Base-by-base conservation (phyloP, 495 filamentous ascomycete genomes). In the Cairneyella variabilis region DNA sequence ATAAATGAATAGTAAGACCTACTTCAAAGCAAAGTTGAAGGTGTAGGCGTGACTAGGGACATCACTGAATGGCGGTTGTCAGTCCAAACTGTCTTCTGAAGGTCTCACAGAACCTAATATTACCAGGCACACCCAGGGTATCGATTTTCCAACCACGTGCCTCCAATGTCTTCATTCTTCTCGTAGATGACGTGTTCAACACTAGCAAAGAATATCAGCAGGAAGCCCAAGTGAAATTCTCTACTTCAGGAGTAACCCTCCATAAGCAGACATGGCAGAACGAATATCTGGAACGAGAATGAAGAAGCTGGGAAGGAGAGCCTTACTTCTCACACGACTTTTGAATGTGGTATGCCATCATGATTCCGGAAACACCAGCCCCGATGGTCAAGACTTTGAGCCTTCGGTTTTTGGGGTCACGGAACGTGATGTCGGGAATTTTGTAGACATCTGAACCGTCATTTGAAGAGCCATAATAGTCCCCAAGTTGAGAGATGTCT, bases 141-240 rank as follows among this genome's bases (percentile, higher is more conserved):
- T 18, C 72, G 66, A 58, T 82, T 82, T 61, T 81, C 79, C 47
- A 76, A 68, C 79, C 80, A 83, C 1, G 79, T 83, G 8, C 79
- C 80, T 10, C 78, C 80, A 53, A 82, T 73, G 46, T 86, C 85
- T 1, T 66, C 64, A 56, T 91, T 91, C 76, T 91, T 91, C 64
- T 93, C 89, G 65, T 89, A 93, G 30, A 90, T 76, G 27, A 77
- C 74, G 22, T 84, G 69, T 12, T 86, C 78, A 42, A 74, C 70
- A 52, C 60, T 57, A 42, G 21, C 25, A 66, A 36, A 64, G 65
- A 44, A 71, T 54, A 36, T 67, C 65, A 48, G 25, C 45, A 32
- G 28, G n/a, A n/a, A n/a, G n/a, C n/a, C n/a, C n/a, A n/a, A n/a
- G n/a, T n/a, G n/a, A n/a, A n/a, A n/a, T n/a, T n/a, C n/a, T n/a